Evolutionary conservation across 257 asterid species (phyloP), one percentile per base, ranked within the genome.

Genomic region (Perilla frutescens): DNA sequence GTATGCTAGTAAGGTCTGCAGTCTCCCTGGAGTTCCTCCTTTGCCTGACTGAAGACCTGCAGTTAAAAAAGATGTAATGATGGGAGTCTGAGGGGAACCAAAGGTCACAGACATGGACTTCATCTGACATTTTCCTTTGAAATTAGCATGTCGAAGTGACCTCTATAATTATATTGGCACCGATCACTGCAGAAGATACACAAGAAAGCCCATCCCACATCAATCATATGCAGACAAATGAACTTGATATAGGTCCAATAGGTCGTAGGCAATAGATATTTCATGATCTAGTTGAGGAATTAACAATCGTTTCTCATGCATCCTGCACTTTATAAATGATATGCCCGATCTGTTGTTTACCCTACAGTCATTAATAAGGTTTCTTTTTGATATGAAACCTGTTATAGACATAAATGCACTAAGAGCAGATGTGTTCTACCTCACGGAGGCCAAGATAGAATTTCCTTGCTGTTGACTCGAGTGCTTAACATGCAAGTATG

Each of bases 1-100:
- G 97, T 78, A 94, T 55, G 85, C 99, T 94, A 71, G 95, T 79
- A 77, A 94, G 97, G 79, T 91, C 97, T 36, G 99, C 97, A 71
- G 92, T 84, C 83, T 87, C 97, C 81, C 85, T 85, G 56, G 93
- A 97, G 73, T 90, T 91, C 79, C 99, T 88, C 81, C 97, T 87
- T 84, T 87, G 89, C 81, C 89, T 88, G 75, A 94, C 74, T 70
- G 97, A 84, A 82, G 97, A 81, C 85, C 98, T 93, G 84, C 76
- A 74, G 58, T 68, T 45, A 15, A 57, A 34, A 53, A 62, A 57
- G 10, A 75, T 58, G 50, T 14, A 60, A 7, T 47, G 70, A 8
- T 55, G 41, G 5, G 14, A 71, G 48, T 51, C 66, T 53, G 88
- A 71, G 73, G 55, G 64, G 66, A 76, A 72, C 75, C 48, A 78